Base-by-base conservation (phyloP, 1,284 basidiomycete genomes). In the Filobasidium uniguttulatum region DNA sequence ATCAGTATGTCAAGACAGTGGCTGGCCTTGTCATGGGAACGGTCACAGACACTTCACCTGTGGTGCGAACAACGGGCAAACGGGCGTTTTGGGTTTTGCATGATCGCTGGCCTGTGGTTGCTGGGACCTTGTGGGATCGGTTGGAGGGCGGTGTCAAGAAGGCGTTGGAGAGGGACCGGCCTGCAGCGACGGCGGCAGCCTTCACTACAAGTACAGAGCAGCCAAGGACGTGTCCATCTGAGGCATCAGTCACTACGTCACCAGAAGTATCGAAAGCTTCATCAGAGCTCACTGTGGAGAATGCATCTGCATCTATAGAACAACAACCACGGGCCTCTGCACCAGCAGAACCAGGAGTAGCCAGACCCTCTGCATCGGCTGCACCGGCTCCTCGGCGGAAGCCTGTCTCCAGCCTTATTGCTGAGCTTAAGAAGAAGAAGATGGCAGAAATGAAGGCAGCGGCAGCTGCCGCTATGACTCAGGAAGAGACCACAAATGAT, bases 131-230 rank as follows among this genome's bases (percentile, higher is more conserved):
- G 49, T 61, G 90, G 49, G 77, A 79, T 31, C 63, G 72, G 2
- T 71, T 97, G 49, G 91, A 97, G 61, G 58, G 74, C 0, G 67
- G 71, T 1, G 81, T 80, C 2, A 76, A 78, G 56, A 94, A 87
- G 70, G 83, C 89, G 64, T 70, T 98, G 19, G 87, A 93, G 62
- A 90, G 83, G 66, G 79, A 74, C 0, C 83, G 83, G 59, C 83
- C 86, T 0, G 72, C 77, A 58, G 74, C 77, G 6, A 68, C 72
- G 25, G 63, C 63, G 7, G 62, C 23, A 10, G 22, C 67, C 35
- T 17, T 49, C 15, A 22, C 50, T 29, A 36, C 37, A 26, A 8
- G 25, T 26, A 52, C 17, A 25, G 20, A 38, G 9, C 51, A 22
- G 9, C 34, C 30, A 15, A 49, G 41, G 19, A 50, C 44, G 31